phyloP scores from a whole-genome alignment of 2,329 filamentous ascomycete genomes.

The Pseudonectria foliicola region DNA sequence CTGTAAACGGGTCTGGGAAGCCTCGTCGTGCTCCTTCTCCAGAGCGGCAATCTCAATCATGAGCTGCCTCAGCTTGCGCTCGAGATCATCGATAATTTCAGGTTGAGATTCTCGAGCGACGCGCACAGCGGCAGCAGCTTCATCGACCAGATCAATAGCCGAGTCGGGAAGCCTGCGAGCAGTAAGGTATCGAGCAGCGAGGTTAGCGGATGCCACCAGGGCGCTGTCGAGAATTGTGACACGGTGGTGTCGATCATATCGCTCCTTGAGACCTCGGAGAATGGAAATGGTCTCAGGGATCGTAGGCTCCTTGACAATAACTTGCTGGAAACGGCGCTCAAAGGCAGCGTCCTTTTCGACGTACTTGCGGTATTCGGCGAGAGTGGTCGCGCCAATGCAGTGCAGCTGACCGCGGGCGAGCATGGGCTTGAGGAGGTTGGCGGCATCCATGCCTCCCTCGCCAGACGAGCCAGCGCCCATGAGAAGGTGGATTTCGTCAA shows the following conservation, averaged over 20 bases:
- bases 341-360: constrained; percentile 98
- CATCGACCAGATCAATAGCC: constrained; percentile 91
- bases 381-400: constrained; percentile 94
- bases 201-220: constrained; percentile 82
- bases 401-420: constrained; percentile 92
- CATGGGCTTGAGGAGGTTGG: constrained; percentile 97
- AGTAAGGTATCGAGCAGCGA: constrained; percentile 90
- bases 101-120: constrained; percentile 95
- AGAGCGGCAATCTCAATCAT: constrained; percentile 97
- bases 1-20: constrained; percentile 74
- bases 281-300: constrained; percentile 92
- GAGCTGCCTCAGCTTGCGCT: constrained; percentile 81
- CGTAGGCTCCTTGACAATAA: constrained; percentile 88
- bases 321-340: constrained; percentile 97
- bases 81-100: constrained; percentile 89
- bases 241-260: constrained; percentile 96
- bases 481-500: constrained; percentile 96
- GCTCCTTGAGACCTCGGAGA: constrained; percentile 94
- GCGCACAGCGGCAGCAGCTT: constrained; percentile 91
- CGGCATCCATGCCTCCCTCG: constrained; percentile 97
- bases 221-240: constrained; percentile 94
- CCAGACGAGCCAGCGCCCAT: constrained; percentile 95
- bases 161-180: constrained; percentile 88
- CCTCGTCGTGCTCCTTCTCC: constrained; percentile 88
- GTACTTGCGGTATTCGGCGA: constrained; percentile 95